Base-by-base conservation (phyloP, 2,329 filamentous ascomycete genomes). In the Bisporella sp. region DNA sequence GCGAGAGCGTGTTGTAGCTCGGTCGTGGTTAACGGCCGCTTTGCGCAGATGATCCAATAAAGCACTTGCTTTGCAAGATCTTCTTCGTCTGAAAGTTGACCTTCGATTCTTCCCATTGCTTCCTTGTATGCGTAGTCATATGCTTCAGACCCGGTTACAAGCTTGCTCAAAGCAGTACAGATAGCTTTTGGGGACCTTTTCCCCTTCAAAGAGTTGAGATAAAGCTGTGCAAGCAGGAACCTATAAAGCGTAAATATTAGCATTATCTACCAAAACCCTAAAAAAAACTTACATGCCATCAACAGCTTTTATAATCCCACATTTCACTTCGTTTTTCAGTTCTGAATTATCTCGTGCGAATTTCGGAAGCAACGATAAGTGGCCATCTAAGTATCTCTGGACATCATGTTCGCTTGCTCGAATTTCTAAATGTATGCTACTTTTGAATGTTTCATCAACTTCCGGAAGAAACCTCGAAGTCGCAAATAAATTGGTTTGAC, bases 1-100 rank as follows among this genome's bases (percentile, higher is more conserved):
- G 69, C 72, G 9, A 77, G 63, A 0, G 71, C 72, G 52, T 74
- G 64, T 46, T 65, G 64, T 4, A 76, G 61, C 49, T 75, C 71
- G 0, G 30, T 0, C 0, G 48, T 57, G 1, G 53, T 64, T 0
- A 76, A 49, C 0, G 57, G 65, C 32, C 65, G 61, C 40, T 57
- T 39, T 11, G 35, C 35, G 13, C 35, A 39, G 13, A 39, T 39
- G 35, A 39, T 39, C 35, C 35, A 39, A 11, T 9, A 39, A 11
- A 39, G 13, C 9, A 39, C 35, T 13, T 39, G 9, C 3, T 39
- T 13, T 11, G 35, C 35, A 39, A 39, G 35, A 11, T 13, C 9
- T 39, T 13, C 13, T 11, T 11, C 9, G 9, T 41, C 9, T 44
- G 40, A 33, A 40, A 43, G 21, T 60, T 60, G 5, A 4, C 13